phyloP scores from a whole-genome alignment of 352 stramenopile genomes.

The Pythium dissotocum region DNA sequence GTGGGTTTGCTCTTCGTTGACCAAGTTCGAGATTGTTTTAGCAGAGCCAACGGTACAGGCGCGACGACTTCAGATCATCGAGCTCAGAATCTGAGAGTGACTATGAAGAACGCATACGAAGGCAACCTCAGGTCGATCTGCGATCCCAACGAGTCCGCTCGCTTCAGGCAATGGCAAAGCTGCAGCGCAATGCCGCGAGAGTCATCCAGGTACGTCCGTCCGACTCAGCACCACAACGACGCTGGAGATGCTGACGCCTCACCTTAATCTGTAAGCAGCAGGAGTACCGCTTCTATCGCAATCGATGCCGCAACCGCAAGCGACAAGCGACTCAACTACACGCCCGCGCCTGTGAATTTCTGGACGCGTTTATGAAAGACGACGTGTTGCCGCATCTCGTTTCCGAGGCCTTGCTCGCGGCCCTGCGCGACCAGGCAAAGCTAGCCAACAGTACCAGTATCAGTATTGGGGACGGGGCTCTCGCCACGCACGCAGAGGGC shows the following conservation, averaged over 20 bases:
- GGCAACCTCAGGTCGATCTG: not conserved
- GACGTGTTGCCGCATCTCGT: constrained; percentile 14
- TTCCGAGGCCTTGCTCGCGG: constrained; percentile 42
- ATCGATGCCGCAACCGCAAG: constrained; percentile 25
- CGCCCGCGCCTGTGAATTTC: constrained; percentile 25
- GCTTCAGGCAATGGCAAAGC: constrained; percentile 42
- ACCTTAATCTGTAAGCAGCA: constrained; percentile 18
- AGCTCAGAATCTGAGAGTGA: not conserved
- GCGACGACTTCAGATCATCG: not conserved
- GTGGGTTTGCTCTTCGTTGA: not conserved
- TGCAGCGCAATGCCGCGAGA: constrained; percentile 41
- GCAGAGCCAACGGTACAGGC: not conserved
- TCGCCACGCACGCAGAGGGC: not conserved
- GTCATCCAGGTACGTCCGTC: constrained; percentile 48
- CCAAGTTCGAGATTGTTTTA: too few species aligned
- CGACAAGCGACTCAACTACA: constrained; percentile 27
- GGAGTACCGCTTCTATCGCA: constrained; percentile 46
- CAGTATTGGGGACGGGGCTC: not conserved
- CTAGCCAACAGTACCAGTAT: not conserved
- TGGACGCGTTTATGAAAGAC: constrained; percentile 32
- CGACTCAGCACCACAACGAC: too few species aligned
- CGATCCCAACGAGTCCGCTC: constrained; percentile 49
- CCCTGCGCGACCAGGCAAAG: constrained; percentile 28
- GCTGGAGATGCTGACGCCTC: too few species aligned
- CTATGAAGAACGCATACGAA: not conserved